Evolutionary conservation across 164 flowering plant species (phyloP).

Genomic region (Brasenia schreberi): DNA sequence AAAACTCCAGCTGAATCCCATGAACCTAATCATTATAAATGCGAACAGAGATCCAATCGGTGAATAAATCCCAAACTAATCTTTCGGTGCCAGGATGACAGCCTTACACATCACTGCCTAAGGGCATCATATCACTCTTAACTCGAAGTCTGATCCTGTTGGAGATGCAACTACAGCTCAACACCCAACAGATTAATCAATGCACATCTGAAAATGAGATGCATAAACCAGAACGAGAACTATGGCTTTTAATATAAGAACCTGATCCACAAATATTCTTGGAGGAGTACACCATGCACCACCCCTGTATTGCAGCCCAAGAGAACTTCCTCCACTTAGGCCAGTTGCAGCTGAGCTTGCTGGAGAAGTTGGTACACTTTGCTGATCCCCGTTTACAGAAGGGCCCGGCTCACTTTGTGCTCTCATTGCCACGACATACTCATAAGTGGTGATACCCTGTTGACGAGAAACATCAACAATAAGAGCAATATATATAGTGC

Average conservation of each 20-base stretch:
- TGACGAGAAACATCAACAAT: conserved; percentile 1
- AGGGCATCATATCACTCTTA: no score
- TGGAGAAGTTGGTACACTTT: conserved; percentile 56
- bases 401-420: conserved; percentile 76
- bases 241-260: conserved; percentile 4
- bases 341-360: conserved; percentile 89
- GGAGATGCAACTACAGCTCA: no score
- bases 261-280: conserved; percentile 94
- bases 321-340: conserved; percentile 85
- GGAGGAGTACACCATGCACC: conserved; percentile 99
- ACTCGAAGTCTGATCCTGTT: no score
- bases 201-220: no score
- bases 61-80: no score
- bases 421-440: conserved; percentile 95
- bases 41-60: no score
- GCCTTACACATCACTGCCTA: no score
- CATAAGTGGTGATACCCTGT: conserved; percentile 95
- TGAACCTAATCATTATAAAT: no score
- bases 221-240: no score
- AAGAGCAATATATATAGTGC: background rate
- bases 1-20: no score
- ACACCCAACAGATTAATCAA: no score
- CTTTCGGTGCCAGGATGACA: no score
- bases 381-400: conserved; percentile 55
- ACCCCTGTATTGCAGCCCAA: conserved; percentile 80